These are phyloP conservation scores for Calonectria pteridis DNA, from an alignment of 2,329 filamentous ascomycete species.

Conservation along the genomic window DNA sequence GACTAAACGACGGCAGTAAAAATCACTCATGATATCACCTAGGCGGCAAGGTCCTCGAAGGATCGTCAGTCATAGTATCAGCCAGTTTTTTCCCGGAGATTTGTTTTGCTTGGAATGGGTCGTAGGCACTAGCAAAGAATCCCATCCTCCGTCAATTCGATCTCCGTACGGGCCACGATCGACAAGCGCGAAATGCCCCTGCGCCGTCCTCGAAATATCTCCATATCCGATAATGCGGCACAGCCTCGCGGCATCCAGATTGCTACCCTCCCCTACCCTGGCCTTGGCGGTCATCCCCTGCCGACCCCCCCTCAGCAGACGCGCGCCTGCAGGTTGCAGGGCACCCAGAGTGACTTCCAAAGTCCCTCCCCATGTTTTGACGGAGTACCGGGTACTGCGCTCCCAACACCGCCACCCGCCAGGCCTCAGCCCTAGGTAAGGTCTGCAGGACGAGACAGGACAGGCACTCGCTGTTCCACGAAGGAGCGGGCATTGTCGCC, in stretches of 20 bases:
- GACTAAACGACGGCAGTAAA: not conserved
- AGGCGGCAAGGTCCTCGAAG: not conserved
- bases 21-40: not conserved
- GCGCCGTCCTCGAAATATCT: slow-evolving; percentile 21
- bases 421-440: slow-evolving; percentile 17
- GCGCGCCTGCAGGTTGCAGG: slow-evolving; percentile 4
- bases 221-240: slow-evolving; percentile 11
- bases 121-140: not conserved
- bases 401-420: slow-evolving; percentile 18
- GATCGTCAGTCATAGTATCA: not conserved
- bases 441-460: slow-evolving; percentile 5
- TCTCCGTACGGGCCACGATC: slow-evolving; percentile 12
- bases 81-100: not conserved
- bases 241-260: slow-evolving; percentile 26
- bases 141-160: slow-evolving; percentile 6
- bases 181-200: not conserved
- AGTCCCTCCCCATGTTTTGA: slow-evolving; percentile 19
- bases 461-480: slow-evolving; percentile 14
- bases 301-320: not conserved
- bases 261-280: not conserved
- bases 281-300: not conserved
- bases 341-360: slow-evolving; percentile 14
- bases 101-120: not conserved
- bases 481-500: slow-evolving; percentile 3
- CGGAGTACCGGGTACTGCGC: slow-evolving; percentile 21